Evolutionary conservation across 768 basidiomycete species (phyloP).

Genomic region (Lactarius indigo): DNA sequence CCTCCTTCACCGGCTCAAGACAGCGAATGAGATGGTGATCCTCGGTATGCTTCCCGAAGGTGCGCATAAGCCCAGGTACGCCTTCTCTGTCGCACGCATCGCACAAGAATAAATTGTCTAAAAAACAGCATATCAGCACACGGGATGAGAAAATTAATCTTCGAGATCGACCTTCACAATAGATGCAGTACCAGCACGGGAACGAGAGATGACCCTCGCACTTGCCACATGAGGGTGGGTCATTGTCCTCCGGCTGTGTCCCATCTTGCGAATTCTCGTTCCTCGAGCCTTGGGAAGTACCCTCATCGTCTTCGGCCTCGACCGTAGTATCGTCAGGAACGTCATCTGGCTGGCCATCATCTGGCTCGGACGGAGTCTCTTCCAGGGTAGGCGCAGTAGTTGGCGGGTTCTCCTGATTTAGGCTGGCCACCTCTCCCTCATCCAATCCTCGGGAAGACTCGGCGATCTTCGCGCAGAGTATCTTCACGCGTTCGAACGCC

Average conservation of each 20-base stretch:
- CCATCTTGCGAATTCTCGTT: not conserved
- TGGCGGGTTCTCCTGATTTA: not conserved
- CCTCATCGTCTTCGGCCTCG: not conserved
- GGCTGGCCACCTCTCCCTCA: not conserved
- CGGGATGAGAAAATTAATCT: not conserved
- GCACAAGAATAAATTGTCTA: slow-evolving; percentile 22
- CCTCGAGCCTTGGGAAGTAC: not conserved
- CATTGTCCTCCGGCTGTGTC: not conserved
- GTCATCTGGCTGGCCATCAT: not conserved
- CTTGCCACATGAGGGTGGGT: slow-evolving; percentile 25
- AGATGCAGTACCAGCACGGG: slow-evolving; percentile 35
- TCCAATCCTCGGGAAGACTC: not conserved
- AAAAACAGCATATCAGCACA: not conserved
- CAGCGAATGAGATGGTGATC: slow-evolving; percentile 11
- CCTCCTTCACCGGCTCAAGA: not conserved
- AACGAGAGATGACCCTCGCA: slow-evolving; percentile 26
- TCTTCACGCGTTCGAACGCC: slow-evolving; percentile 3
- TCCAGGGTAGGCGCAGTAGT: not conserved
- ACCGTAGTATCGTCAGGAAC: not conserved
- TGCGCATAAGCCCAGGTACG: not conserved
- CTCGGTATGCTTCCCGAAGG: not conserved
- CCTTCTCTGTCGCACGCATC: slow-evolving; percentile 18
- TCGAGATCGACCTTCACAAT: slow-evolving; percentile 26
- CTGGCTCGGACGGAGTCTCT: not conserved
- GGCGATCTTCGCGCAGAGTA: not conserved